phyloP scores from a whole-genome alignment of 169 alveolate genomes.

The Plasmodium gallinaceum region DNA sequence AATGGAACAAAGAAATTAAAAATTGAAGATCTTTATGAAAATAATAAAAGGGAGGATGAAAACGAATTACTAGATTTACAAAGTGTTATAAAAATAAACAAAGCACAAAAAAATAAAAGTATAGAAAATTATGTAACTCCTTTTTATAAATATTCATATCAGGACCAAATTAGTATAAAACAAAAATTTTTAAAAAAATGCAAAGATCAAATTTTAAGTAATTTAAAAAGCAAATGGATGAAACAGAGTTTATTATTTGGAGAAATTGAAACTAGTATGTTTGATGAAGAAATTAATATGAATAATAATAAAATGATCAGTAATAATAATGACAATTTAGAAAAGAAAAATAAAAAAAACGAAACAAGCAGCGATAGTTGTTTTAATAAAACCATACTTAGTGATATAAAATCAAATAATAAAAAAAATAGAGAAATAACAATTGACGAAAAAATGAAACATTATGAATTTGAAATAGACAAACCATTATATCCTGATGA shows the following conservation, averaged over 20 bases:
- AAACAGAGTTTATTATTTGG: constrained; percentile 58
- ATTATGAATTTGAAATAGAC: constrained; percentile 58
- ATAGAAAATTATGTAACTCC: constrained; percentile 77
- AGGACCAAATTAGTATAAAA: constrained; percentile 68
- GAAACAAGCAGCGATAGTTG: constrained; percentile 46
- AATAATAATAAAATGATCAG: neutral
- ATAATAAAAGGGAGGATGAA: neutral
- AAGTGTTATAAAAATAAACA: constrained; percentile 60
- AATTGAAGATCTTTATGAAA: neutral
- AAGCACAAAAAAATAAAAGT: constrained; percentile 34
- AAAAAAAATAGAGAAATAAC: constrained; percentile 20
- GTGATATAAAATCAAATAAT: constrained; percentile 13
- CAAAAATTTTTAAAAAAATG: constrained; percentile 69
- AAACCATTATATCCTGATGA: constrained; percentile 54
- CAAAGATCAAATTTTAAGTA: constrained; percentile 49
- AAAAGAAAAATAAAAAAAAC: constrained; percentile 22
- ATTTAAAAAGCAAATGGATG: constrained; percentile 55
- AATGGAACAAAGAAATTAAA: neutral
- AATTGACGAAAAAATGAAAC: constrained; percentile 35
- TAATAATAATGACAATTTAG: neutral
- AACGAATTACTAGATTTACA: constrained; percentile 46
- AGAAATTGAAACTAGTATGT: constrained; percentile 7
- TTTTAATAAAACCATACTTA: constrained; percentile 26
- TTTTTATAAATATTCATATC: constrained; percentile 59
- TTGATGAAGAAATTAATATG: constrained; percentile 15